Percentiles rank a stretch among this genome's conserved stretches.
Evolutionary conservation across 306 rosid species (phyloP).

Genomic region (Gleditsia sinensis): DNA sequence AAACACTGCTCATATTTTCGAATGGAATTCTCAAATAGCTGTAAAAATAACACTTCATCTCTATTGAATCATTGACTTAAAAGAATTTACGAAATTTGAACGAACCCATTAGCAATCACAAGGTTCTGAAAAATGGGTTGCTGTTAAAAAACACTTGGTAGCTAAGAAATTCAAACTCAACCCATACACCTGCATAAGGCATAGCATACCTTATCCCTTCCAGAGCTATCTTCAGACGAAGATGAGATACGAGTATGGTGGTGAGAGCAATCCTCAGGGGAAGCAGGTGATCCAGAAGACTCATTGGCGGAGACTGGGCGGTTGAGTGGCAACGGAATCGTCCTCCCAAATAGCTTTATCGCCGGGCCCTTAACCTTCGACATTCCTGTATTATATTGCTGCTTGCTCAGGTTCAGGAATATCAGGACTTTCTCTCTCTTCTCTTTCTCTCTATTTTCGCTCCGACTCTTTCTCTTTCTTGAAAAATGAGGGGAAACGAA

Average conservation of each 20-base stretch:
- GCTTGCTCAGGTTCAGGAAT: not conserved
- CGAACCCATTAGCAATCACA: conserved; percentile 16
- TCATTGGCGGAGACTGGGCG: conserved; percentile 21
- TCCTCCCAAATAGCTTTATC: conserved; percentile 67
- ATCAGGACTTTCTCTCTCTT: not conserved
- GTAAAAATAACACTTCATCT: conserved; percentile 17
- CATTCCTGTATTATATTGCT: conserved; percentile 39
- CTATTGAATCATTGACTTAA: conserved; percentile 15
- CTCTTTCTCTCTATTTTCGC: conserved; percentile 9
- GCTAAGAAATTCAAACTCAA: not conserved
- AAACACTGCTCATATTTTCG: conserved; percentile 3
- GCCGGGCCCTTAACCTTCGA: conserved; percentile 40
- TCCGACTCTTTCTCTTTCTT: conserved; percentile 1
- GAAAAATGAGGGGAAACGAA: not conserved
- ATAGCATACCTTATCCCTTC: conserved; percentile 56
- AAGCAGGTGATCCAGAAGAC: conserved; percentile 18
- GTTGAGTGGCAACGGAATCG: conserved; percentile 46
- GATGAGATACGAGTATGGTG: conserved; percentile 34
- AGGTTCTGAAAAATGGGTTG: conserved; percentile 23
- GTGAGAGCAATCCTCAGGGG: conserved; percentile 9
- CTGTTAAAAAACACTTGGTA: conserved; percentile 5
- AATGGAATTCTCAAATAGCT: not conserved
- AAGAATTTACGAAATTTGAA: conserved; percentile 13
- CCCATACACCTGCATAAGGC: not conserved
- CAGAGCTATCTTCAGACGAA: conserved; percentile 1